A percentile compares a stretch with the other conserved stretches of the same genome.
Evolutionary conservation across 306 rosid species (phyloP).

Genomic region (Hylodesmum podocarpum): DNA sequence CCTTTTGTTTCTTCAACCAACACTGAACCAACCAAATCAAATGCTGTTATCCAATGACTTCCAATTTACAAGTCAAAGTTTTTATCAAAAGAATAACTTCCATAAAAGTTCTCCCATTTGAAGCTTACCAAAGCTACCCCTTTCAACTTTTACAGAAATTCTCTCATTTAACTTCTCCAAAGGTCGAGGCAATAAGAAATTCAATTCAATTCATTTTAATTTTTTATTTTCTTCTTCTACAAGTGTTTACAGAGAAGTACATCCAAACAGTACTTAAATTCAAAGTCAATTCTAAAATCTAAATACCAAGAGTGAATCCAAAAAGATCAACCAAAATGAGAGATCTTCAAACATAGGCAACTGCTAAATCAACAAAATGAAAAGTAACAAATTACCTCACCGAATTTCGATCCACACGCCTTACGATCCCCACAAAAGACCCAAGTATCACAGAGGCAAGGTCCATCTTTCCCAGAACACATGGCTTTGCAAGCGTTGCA

Average conservation of each 20-base stretch:
- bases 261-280: not conserved
- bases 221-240: not conserved
- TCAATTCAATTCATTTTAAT: not conserved
- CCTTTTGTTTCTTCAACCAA: slow-evolving; percentile 99
- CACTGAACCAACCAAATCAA: slow-evolving; percentile 54
- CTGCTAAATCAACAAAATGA: not conserved
- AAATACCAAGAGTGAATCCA: not conserved
- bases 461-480: slow-evolving; percentile 88
- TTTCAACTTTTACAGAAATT: not conserved
- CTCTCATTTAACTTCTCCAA: not conserved
- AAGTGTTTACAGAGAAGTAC: not conserved
- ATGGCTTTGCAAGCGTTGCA: slow-evolving; percentile 85
- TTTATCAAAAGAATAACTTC: not conserved
- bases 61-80: not conserved
- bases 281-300: not conserved
- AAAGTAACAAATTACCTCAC: slow-evolving; percentile 58
- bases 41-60: not conserved
- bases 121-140: not conserved
- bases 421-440: slow-evolving; percentile 76
- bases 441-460: slow-evolving; percentile 90
- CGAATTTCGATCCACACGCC: slow-evolving; percentile 77
- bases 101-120: not conserved
- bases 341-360: slow-evolving; percentile 4
- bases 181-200: no score
- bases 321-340: not conserved